A percentile compares a stretch with the other conserved stretches of the same genome.
Evolutionary conservation across 2,329 filamentous ascomycete genomes (phyloP).

Genomic region (Botrytis porri): DNA sequence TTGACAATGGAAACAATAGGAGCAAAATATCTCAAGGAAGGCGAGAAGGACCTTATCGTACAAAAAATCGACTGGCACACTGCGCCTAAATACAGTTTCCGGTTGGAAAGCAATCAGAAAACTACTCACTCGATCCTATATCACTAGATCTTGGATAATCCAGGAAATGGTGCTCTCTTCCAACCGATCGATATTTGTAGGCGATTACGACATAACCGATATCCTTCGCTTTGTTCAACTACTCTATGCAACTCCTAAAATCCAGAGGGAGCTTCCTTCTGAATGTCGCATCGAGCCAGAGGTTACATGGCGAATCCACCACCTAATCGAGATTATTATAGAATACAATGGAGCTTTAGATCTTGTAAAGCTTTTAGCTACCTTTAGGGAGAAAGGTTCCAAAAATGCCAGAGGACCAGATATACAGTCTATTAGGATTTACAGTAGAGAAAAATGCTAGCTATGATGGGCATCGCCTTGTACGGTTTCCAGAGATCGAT

Average conservation of each 20-base stretch:
- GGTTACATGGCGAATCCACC: background rate
- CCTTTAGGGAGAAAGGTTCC: background rate
- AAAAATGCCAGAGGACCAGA: background rate
- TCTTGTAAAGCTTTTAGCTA: background rate
- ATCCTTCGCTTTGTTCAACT: background rate
- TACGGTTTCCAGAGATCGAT: background rate
- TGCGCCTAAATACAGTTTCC: background rate
- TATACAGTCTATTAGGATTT: background rate
- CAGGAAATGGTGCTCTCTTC: background rate
- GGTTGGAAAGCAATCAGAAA: background rate
- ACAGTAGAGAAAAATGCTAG: background rate
- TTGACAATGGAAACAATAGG: fast-evolving
- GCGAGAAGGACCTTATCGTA: background rate
- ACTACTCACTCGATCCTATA: background rate
- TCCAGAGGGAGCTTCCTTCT: background rate
- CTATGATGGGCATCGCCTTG: no score
- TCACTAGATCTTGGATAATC: background rate
- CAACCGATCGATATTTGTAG: background rate
- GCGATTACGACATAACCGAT: background rate
- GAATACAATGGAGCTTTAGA: background rate
- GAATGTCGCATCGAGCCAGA: background rate
- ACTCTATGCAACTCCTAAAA: background rate
- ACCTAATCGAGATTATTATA: background rate
- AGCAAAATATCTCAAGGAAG: background rate
- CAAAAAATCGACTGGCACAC: background rate